Conservation (phyloP, 2,329 filamentous ascomycete genomes). For the Teratosphaeria zuluensis region DNA sequence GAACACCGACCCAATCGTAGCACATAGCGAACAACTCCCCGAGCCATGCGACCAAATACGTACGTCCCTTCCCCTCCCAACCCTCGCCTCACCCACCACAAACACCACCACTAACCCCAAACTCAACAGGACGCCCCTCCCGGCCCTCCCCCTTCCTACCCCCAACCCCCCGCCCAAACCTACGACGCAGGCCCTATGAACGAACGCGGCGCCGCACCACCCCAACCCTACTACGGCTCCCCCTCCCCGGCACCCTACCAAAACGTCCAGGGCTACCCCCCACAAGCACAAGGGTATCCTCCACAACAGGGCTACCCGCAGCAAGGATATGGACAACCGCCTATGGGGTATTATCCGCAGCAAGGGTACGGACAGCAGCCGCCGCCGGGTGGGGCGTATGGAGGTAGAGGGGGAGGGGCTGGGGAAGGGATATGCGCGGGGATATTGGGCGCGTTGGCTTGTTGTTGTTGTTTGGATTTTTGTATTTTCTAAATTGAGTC, state of each 20-base stretch:
- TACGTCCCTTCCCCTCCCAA: neutral
- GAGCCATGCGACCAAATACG: neutral
- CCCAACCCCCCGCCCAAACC: neutral
- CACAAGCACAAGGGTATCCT: neutral
- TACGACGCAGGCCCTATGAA: neutral
- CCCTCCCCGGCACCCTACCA: neutral
- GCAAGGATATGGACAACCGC: constrained; percentile 13
- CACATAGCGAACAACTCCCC: neutral
- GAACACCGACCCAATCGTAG: no score
- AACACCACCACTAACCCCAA: neutral
- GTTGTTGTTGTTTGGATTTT: constrained; percentile 41
- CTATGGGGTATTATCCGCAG: neutral
- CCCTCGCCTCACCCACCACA: neutral
- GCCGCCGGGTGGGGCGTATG: constrained; percentile 24
- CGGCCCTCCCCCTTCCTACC: constrained; percentile 1
- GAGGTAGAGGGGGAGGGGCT: constrained; percentile 13
- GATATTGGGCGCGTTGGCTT: constrained; percentile 38
- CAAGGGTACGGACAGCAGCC: constrained; percentile 15
- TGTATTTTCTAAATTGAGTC: neutral
- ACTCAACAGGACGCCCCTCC: constrained; percentile 1
- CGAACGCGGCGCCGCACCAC: neutral
- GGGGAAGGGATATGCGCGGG: constrained; percentile 36
- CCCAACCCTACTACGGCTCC: neutral
- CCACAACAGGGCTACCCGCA: constrained; percentile 7
- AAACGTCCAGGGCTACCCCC: neutral